Evolutionary conservation across 371 early-diverging fungal species (phyloP).

Genomic region (Circinella minor): DNA sequence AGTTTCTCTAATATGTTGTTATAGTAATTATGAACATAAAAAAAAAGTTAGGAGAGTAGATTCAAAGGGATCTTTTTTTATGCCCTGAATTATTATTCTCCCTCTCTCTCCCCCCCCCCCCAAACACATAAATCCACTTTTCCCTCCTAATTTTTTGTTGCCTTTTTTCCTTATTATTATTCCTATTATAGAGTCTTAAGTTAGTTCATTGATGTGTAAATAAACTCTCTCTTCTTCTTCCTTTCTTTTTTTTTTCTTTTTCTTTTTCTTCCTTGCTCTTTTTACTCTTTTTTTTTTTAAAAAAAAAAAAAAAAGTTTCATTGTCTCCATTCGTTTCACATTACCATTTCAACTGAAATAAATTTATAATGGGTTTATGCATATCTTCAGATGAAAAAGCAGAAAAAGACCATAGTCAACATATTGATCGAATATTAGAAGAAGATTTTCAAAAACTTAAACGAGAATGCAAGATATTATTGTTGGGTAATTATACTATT

Average conservation of each 20-base stretch:
- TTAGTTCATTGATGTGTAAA: background rate
- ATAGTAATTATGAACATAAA: too few relatives aligned
- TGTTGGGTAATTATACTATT: slow-evolving; percentile 57
- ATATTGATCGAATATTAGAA: slow-evolving; percentile 67
- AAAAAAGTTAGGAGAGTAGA: too few relatives aligned
- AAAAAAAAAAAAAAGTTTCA: background rate
- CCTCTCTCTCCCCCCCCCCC: background rate
- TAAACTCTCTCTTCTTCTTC: background rate
- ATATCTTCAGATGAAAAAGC: slow-evolving; percentile 70
- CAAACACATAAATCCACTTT: background rate
- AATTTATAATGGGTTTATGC: slow-evolving; percentile 63
- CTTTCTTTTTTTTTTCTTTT: slow-evolving; percentile 11
- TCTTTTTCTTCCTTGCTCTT: background rate
- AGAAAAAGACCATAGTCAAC: slow-evolving; percentile 55
- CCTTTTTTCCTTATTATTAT: slow-evolving; percentile 10
- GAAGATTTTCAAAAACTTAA: slow-evolving; percentile 60
- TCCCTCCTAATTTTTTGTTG: slow-evolving; percentile 18
- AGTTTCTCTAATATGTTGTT: too few relatives aligned
- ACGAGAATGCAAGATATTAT: slow-evolving; percentile 75
- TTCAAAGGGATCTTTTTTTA: background rate
- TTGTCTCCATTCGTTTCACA: background rate
- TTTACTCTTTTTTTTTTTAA: too few relatives aligned
- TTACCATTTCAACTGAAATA: background rate
- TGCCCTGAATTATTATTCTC: too few relatives aligned
- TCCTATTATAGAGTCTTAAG: background rate